Evolutionary conservation across 208 protist species (phyloP), one percentile per base, ranked within the genome.

Genomic region (Trichomonas gallinae): DNA sequence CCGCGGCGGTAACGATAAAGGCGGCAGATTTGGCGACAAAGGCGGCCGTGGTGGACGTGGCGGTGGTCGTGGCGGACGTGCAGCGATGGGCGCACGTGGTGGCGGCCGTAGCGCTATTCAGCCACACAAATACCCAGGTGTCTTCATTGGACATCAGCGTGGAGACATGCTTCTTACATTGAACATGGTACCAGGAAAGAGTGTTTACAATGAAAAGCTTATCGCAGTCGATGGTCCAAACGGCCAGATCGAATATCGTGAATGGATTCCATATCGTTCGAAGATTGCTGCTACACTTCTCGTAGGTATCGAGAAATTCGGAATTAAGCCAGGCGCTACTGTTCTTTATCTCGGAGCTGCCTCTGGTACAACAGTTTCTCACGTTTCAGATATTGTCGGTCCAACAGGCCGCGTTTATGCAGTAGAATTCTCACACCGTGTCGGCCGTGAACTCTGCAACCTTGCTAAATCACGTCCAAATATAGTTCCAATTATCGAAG

Each of bases 401-500:
- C 99, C 99, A 45, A 98, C 98, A 96, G 99, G 99, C 87, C 98
- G 99, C 97, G 99, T 99, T 17, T 99, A 99, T 98, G 99, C 99
- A 83, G 99, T 99, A 85, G 99, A 99, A 98, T 99, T 99, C 96
- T 99, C 99, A 10, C 98, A 99, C 97, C 98, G 99, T 96, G 99
- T 99, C 26, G 99, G 99, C 81, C 98, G 99, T 97, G 99, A 99
- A 98, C 98, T 99, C 82, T 98, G 99, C 96, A 99, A 99, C 97
- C 98, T 99, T 97, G 99, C 99, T 85, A 99, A 99, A 98, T 99
- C 99, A 96, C 98, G 99, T 88, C 98, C 99, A 10, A 99, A 99
- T 98, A 99, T 99, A 96, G 99, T 99, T 96, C 99, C 99, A n/a
- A 99, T 99, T 97, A 99, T 99, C 96, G 99, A 99, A 97, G 99